A percentile compares a stretch with the other conserved stretches of the same genome.
Conservation (phyloP, 495 filamentous ascomycete species). For the Apodospora peruviana region DNA sequence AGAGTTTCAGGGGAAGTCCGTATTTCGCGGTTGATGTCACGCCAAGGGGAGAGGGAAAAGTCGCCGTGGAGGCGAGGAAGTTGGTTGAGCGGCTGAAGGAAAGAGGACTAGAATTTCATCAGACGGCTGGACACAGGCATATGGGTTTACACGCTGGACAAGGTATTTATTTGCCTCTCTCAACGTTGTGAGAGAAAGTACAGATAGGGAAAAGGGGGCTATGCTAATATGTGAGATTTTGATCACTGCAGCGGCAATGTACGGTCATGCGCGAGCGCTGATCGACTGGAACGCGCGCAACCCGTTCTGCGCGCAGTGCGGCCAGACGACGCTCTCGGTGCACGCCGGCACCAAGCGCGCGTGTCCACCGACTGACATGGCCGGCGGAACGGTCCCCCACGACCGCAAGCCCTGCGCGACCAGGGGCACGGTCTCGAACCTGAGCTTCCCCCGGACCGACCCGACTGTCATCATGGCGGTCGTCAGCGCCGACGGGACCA, state of each 20-base stretch:
- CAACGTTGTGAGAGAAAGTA: no score
- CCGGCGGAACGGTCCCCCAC: conserved; percentile 32
- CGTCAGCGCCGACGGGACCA: conserved; percentile 64
- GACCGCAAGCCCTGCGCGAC: conserved; percentile 69
- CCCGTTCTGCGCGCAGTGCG: conserved; percentile 85
- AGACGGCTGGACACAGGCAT: conserved; percentile 23
- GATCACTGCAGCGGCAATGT: conserved; percentile 65
- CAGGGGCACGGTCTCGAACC: conserved; percentile 68
- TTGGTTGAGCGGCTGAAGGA: conserved; percentile 29
- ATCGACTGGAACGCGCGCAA: conserved; percentile 94
- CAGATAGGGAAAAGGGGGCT: no score
- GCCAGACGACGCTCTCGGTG: conserved; percentile 74
- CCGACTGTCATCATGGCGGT: conserved; percentile 95
- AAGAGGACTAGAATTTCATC: conserved; percentile 21
- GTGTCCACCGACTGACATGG: conserved; percentile 74
- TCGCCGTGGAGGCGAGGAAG: conserved; percentile 53
- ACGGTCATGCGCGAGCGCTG: conserved; percentile 84
- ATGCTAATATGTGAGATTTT: background rate
- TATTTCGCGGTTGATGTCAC: conserved; percentile 90
- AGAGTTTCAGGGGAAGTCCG: conserved; percentile 65
- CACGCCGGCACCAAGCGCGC: conserved; percentile 87
- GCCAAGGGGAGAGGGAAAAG: conserved; percentile 47
- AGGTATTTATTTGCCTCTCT: conserved; percentile 28
- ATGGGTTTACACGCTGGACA: conserved; percentile 37
- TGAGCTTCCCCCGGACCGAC: conserved; percentile 89